phyloP scores from a whole-genome alignment of 1,284 basidiomycete genomes.

The Cryptococcus amylolentus region DNA sequence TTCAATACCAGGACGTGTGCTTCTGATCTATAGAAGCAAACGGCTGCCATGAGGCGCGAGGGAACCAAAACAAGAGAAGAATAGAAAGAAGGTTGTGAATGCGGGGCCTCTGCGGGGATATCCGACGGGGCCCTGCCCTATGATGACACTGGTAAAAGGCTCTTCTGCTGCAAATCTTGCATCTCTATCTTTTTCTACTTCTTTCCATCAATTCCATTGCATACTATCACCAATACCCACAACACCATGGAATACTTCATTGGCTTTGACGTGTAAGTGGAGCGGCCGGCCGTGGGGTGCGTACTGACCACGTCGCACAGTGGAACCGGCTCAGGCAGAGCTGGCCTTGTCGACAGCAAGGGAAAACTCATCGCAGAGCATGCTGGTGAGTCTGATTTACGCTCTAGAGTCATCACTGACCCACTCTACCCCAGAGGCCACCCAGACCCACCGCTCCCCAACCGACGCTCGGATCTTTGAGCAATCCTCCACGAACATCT shows the following conservation, averaged over 20 bases:
- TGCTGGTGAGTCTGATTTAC: conserved; percentile 25
- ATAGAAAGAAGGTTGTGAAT: no score
- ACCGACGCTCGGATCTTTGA: conserved; percentile 91
- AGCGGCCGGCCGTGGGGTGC: background rate
- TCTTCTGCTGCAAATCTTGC: no score
- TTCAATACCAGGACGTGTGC: no score
- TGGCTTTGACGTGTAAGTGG: conserved; percentile 58
- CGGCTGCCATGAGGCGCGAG: no score
- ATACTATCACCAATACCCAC: no score
- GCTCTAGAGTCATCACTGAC: background rate
- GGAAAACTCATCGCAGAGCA: conserved; percentile 68
- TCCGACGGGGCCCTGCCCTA: no score
- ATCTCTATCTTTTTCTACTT: no score
- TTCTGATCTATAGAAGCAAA: no score
- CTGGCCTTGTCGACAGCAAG: conserved; percentile 70
- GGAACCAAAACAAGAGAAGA: no score
- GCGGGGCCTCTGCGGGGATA: no score
- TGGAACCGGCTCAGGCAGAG: conserved; percentile 91
- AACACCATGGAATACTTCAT: conserved; percentile 51
- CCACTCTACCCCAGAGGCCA: conserved; percentile 57
- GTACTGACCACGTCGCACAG: conserved; percentile 26
- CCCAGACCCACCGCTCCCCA: conserved; percentile 77
- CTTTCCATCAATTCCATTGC: no score
- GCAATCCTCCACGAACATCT: conserved; percentile 70
- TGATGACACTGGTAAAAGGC: no score